Base-by-base conservation (phyloP, 495 filamentous ascomycete species). In the Aspergillus sparsus region DNA sequence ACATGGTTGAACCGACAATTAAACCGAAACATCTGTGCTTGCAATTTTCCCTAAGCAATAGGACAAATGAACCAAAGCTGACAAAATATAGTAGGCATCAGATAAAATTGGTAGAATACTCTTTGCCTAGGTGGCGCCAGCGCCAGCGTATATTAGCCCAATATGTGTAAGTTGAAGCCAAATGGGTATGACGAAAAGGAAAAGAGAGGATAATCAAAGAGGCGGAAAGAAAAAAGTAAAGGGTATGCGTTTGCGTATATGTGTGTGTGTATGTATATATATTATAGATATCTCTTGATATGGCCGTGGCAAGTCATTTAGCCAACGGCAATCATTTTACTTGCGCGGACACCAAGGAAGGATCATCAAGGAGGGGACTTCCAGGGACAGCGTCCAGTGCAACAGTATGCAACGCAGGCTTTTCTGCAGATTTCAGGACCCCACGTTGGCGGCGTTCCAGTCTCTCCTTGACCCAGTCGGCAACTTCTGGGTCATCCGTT, bases 381-480 rank as follows among this genome's bases (percentile, higher is more conserved):
- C 69, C 72, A 27, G 63, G 70, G 16, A 88, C 78, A 18, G 78
- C 78, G 64, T 91, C 87, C 53, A 95, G 68, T 7, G 90, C 88
- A 35, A 88, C 91, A 11, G 89, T 83, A 66, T 95, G 91, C 47
- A 95, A 77, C 10, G 91, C 91, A 6, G 91, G 91, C 58, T 87
- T 85, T 42, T 79, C 69, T 27, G 65, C 65, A 52, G 76, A 72
- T 2, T 70, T 68, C 44, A 80, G 73, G 7, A 71, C 69, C n/a
- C 84, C 85, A 5, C 73, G 78, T 58, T 74, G 71, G 61, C 86
- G 87, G 34, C 78, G 77, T 53, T 86, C 81, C 42, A 93, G 73
- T 41, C 90, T 90, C 8, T 78, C 78, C n/a, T 78, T 79, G 12
- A 97, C 93, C 93, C 93, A 98, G 34, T 82, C 80, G 2, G 90